Base-by-base conservation (phyloP, 495 filamentous ascomycete genomes). In the Lasiosphaeris hirsuta region DNA sequence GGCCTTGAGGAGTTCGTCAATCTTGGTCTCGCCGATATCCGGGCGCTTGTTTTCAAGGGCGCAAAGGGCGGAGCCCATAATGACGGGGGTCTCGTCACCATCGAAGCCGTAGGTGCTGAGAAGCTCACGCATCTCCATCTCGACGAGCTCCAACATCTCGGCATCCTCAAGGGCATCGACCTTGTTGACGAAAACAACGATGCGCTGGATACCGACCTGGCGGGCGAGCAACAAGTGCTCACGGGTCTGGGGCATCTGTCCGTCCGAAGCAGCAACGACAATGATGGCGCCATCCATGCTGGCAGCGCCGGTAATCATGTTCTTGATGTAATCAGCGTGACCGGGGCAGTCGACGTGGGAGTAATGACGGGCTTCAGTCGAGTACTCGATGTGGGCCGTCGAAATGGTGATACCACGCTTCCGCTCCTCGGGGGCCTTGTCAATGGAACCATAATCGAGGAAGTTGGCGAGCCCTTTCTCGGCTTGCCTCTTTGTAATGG, bases 271-370 rank as follows among this genome's bases (percentile, higher is more conserved):
- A 71, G 94, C 95, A 67, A 97, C 95, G 57, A 98, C 94, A 75
- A 98, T 96, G 69, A 98, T 90, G 62, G 94, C 93, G 70, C 94
- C 92, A 65, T 97, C 92, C 92, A 97, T 97, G 81, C 86, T 90
- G 61, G 93, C 90, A 57, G 92, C 89, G 82, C 92, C 92, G 63
- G 92, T 96, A 74, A 97, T 97, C 92, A 97, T 97, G 85, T 98
- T 98, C 86, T 98, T 98, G 78, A 98, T 97, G 82, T 97, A 98
- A 90, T 98, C 94, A 71, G 94, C 94, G 85, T 98, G 94, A 75
- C 94, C 94, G 53, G 94, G 94, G 75, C 94, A 98, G 84, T 98
- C 94, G 79, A 98, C 94, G 84, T 98, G 94, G 66, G 94, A 92
- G 79, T 98, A 98, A 79, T 98, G 94, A 62, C 95, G 85, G 63